phyloP scores from a whole-genome alignment of 2,329 filamentous ascomycete genomes.

The Colletotrichum gloeosporioides region DNA sequence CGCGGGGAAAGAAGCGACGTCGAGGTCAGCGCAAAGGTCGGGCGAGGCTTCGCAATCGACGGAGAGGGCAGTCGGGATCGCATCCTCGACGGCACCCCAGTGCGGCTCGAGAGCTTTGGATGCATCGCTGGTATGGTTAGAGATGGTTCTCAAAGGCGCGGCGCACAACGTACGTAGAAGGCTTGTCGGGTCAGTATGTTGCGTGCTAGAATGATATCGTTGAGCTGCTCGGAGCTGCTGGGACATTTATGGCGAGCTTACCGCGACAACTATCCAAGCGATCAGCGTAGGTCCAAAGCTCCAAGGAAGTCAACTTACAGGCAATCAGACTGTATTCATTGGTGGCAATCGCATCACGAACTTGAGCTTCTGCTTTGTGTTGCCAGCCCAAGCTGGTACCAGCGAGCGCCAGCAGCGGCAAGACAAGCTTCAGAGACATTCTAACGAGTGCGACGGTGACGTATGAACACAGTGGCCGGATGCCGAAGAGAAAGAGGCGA shows the following conservation, averaged over 20 bases:
- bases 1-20: conserved; percentile 50
- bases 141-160: no score
- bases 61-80: conserved; percentile 31
- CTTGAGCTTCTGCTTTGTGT: conserved; percentile 7
- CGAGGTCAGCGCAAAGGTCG: conserved; percentile 43
- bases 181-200: background rate
- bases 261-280: background rate
- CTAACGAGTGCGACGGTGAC: background rate
- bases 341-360: conserved; percentile 1
- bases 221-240: background rate
- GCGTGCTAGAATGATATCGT: background rate
- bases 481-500: background rate
- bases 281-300: background rate
- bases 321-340: conserved; percentile 33
- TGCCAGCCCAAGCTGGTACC: conserved; percentile 1
- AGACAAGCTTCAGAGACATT: conserved; percentile 11
- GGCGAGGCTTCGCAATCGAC: conserved; percentile 44
- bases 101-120: conserved; percentile 38
- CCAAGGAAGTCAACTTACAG: conserved; percentile 30
- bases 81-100: conserved; percentile 34
- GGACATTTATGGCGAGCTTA: background rate
- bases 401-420: conserved; percentile 7
- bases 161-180: background rate
- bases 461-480: background rate
- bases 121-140: conserved; percentile 27